These are phyloP conservation scores for Fistulina hepatica DNA, from an alignment of 1,284 basidiomycete genomes.

Conservation along the genomic window DNA sequence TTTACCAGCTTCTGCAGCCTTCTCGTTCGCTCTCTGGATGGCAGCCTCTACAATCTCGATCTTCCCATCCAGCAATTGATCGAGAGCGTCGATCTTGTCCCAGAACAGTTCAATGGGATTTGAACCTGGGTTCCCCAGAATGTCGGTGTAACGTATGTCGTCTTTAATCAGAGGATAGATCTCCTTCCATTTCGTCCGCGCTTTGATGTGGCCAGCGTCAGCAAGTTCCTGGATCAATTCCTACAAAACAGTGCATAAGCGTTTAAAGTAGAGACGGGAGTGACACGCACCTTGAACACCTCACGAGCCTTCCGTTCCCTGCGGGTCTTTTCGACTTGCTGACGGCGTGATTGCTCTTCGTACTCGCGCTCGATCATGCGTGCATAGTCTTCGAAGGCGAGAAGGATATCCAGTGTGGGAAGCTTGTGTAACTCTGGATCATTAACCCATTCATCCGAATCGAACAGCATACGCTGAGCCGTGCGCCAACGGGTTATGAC, in stretches of 20 bases:
- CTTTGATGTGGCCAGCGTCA: slow-evolving; percentile 57
- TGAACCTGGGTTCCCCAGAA: slow-evolving; percentile 88
- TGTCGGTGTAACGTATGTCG: slow-evolving; percentile 73
- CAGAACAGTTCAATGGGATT: slow-evolving; percentile 94
- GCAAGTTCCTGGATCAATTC: slow-evolving; percentile 63
- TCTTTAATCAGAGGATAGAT: slow-evolving; percentile 68
- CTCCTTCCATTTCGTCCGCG: slow-evolving; percentile 85
- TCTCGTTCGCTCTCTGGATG: slow-evolving; percentile 38
- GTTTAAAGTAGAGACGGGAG: slow-evolving; percentile 3
- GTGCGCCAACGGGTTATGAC: slow-evolving; percentile 83
- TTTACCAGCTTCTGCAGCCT: slow-evolving; percentile 16
- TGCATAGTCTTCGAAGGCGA: slow-evolving; percentile 87
- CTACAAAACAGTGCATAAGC: slow-evolving; percentile 24
- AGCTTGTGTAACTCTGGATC: slow-evolving; percentile 70
- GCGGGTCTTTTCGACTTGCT: slow-evolving; percentile 74
- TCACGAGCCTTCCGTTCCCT: slow-evolving; percentile 82
- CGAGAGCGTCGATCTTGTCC: slow-evolving; percentile 83
- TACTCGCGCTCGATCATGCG: slow-evolving; percentile 80
- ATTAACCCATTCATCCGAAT: slow-evolving; percentile 66
- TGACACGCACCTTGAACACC: slow-evolving; percentile 59
- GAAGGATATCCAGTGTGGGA: slow-evolving; percentile 80
- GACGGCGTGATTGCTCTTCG: slow-evolving; percentile 69
- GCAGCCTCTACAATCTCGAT: slow-evolving; percentile 53
- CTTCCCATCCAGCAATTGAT: slow-evolving; percentile 74
- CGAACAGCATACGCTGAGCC: slow-evolving; percentile 65